Evolutionary conservation across 306 rosid species (phyloP).

Genomic region (Alnus glutinosa): DNA sequence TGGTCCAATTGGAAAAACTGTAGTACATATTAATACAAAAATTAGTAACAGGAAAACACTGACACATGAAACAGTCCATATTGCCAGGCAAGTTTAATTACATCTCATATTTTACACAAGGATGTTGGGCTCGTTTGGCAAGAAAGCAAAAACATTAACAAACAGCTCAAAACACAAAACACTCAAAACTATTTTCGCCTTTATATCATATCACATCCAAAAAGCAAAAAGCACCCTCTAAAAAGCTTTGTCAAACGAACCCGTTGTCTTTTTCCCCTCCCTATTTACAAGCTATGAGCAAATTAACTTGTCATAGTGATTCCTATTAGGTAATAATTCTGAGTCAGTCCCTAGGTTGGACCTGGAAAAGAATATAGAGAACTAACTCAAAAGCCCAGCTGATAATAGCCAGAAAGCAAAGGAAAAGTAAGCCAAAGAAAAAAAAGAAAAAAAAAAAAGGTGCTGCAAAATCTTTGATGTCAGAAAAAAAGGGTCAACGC

Average conservation of each 20-base stretch:
- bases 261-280: too few species aligned
- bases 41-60: background rate
- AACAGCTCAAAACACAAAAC: too few species aligned
- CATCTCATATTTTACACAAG: background rate
- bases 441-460: background rate
- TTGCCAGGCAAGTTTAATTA: background rate
- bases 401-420: conserved; percentile 2
- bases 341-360: too few species aligned
- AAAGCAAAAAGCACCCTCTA: too few species aligned
- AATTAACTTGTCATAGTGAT: too few species aligned
- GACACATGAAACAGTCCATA: conserved; percentile 10
- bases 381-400: background rate
- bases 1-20: conserved; percentile 10
- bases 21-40: background rate
- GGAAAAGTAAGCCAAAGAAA: background rate
- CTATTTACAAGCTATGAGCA: too few species aligned
- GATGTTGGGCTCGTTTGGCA: too few species aligned
- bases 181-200: too few species aligned
- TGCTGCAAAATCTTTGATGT: background rate
- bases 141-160: too few species aligned
- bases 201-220: too few species aligned
- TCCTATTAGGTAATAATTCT: too few species aligned
- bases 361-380: background rate
- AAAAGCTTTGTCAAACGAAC: too few species aligned
- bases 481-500: background rate